Percentiles rank a stretch among this genome's conserved stretches.
These are phyloP conservation scores for Fomitopsis pulvina DNA, from an alignment of 768 basidiomycete species.

Conservation along the genomic window DNA sequence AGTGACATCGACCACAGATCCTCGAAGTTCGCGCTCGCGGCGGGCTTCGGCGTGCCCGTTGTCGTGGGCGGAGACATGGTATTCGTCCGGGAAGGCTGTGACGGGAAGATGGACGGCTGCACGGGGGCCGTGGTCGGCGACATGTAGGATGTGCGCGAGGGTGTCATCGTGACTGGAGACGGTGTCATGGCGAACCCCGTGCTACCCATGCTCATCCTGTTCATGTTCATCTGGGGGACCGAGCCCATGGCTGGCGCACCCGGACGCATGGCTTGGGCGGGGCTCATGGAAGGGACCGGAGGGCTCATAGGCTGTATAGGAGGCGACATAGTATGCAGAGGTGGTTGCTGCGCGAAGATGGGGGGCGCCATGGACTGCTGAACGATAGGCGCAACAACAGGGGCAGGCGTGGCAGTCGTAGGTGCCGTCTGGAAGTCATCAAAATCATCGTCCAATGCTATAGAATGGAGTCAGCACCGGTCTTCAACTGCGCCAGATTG, in stretches of 20 bases:
- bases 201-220: slow-evolving; percentile 3
- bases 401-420: slow-evolving; percentile 31
- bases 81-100: slow-evolving; percentile 20
- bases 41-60: slow-evolving; percentile 24
- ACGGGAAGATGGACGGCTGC: slow-evolving; percentile 12
- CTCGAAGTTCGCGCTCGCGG: slow-evolving; percentile 62
- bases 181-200: slow-evolving; percentile 11
- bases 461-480: neutral
- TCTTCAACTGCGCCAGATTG: neutral
- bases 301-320: slow-evolving; percentile 4
- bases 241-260: slow-evolving; percentile 6
- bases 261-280: slow-evolving; percentile 3
- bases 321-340: slow-evolving; percentile 1
- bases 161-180: neutral
- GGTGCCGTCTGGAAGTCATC: slow-evolving; percentile 81
- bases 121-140: slow-evolving; percentile 15
- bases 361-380: slow-evolving; percentile 9
- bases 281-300: slow-evolving; percentile 8
- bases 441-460: slow-evolving; percentile 66
- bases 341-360: slow-evolving; percentile 7
- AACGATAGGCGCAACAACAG: slow-evolving; percentile 33
- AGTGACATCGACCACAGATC: slow-evolving; percentile 86
- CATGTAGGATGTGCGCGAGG: slow-evolving; percentile 9
- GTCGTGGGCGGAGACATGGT: slow-evolving; percentile 14
- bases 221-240: slow-evolving; percentile 5